Evolutionary conservation across 139 green algal species (phyloP), one percentile per base, ranked within the genome.

Genomic region (Edaphochlamys debaryana): DNA sequence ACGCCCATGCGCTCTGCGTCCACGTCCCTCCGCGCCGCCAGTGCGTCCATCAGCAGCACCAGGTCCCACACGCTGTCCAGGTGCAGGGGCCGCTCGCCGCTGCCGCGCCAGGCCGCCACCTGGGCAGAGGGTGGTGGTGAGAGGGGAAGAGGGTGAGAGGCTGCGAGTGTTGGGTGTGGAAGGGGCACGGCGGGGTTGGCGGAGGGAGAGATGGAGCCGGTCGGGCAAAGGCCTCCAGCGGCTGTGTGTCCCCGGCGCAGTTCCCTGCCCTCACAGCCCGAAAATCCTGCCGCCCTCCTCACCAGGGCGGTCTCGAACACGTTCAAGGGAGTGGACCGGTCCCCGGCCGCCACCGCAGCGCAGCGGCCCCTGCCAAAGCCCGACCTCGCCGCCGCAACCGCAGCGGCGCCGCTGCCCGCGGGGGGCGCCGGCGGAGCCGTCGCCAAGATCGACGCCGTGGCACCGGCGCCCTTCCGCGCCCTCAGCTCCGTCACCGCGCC

Each of bases 61-160:
- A 96, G n/a, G 77, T 96, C 93, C 89, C 92, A 95, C 72, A 96
- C 84, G 48, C 89, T 95, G 87, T 96, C 93, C 74, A 96, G 82
- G 58, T 95, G 80, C 74, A 95, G 95, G 9, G 93, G 93, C 11
- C 63, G 87, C 85, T 95, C 92, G 15, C 41, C 68, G 36, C 77
- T 71, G 58, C 52, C 82, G 1, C 81, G 85, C 91, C 87, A 95
- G 0, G 91, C 90, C 9, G 77, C 77, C n/a, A n/a, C n/a, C n/a
- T n/a, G n/a, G n/a, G n/a, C n/a, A n/a, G n/a, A n/a, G n/a, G n/a
- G n/a, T n/a, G n/a, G n/a, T n/a, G n/a, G n/a, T n/a, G n/a, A n/a
- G n/a, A n/a, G n/a, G n/a, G n/a, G n/a, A n/a, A n/a, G n/a, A n/a
- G n/a, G n/a, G n/a, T n/a, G n/a, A n/a, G n/a, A n/a, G n/a, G n/a